Conservation (phyloP, 768 basidiomycete genomes). For the Aureoboletus auriporus region DNA sequence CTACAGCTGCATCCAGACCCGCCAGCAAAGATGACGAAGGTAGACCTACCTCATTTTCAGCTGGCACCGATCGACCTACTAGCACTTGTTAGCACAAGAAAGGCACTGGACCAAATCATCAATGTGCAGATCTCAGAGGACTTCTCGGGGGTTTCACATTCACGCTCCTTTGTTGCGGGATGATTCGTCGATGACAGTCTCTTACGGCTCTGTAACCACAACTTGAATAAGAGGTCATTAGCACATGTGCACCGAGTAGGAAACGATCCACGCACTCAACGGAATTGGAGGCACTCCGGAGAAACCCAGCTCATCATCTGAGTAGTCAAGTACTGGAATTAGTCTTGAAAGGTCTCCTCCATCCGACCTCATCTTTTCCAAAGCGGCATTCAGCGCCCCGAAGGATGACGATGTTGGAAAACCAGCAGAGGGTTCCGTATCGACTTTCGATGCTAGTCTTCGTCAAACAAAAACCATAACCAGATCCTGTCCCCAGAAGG, state of each 20-base stretch:
- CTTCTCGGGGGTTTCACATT: background rate
- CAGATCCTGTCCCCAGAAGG: constrained; percentile 11
- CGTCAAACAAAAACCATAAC: constrained; percentile 5
- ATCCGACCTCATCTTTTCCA: constrained; percentile 5
- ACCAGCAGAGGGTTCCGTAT: background rate
- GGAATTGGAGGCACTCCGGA: background rate
- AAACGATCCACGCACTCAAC: background rate
- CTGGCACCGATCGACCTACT: background rate
- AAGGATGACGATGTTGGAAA: constrained; percentile 12
- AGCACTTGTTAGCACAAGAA: background rate
- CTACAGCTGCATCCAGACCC: background rate
- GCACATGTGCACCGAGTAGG: background rate
- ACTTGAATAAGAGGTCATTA: background rate
- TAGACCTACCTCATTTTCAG: background rate
- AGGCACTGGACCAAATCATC: background rate
- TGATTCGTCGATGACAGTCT: background rate
- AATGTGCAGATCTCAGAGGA: constrained; percentile 8
- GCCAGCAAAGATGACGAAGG: background rate
- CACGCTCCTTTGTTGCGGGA: background rate
- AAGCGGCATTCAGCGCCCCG: background rate
- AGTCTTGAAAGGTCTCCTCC: constrained; percentile 3
- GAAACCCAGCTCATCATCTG: constrained; percentile 1
- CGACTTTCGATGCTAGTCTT: background rate
- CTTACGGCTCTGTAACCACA: background rate
- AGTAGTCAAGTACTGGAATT: background rate